Base-by-base conservation (phyloP, 1,139 yeast species). In the Saccharomyces pastorianus region DNA sequence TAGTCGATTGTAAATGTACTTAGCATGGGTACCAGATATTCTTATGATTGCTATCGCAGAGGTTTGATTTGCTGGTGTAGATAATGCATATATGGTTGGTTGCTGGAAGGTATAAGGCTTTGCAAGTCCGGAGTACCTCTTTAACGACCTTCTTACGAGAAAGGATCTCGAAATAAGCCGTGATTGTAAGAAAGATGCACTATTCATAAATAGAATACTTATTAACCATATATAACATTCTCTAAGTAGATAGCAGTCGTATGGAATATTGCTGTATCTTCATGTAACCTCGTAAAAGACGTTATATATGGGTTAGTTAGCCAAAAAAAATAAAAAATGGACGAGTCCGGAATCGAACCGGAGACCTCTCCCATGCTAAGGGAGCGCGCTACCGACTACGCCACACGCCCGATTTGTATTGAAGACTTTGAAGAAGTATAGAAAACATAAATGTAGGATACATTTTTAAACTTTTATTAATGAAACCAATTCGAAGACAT, bases 21-120 rank as follows among this genome's bases (percentile, higher is more conserved):
- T 56, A 1, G 88, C 76, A 34, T 80, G 79, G 0, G 89, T 75
- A 0, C 99, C 99, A 1, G 96, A 84, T 0, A 91, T 73, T 56
- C 99, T 73, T 7, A 93, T 78, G 1, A 93, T 90, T 0, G 93
- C 96, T 31, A 93, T 84, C 1, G 98, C 99, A 0, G 97, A 80
- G 58, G 85, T 77, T 0, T 60, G 63, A 1, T 91, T 84, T 0
- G 86, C 80, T 13, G 86, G 83, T 0, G 98, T 91, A 0, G 98
- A 89, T 25, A 91, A 73, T 0, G 99, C 98, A 73, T 85, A 93
- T 4, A 93, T 84, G 0, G 99, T 93, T 28, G 93, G 65, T 31
- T 61, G 54, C 47, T 56, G 44, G 4, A 54, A 34, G 6, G 59
- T 54, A 11, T 49, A 26, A n/a, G 52, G 28, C 38, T n/a, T 32